Evolutionary conservation across 306 rosid genomes (phyloP).

Genomic region (Luffa acutangula): DNA sequence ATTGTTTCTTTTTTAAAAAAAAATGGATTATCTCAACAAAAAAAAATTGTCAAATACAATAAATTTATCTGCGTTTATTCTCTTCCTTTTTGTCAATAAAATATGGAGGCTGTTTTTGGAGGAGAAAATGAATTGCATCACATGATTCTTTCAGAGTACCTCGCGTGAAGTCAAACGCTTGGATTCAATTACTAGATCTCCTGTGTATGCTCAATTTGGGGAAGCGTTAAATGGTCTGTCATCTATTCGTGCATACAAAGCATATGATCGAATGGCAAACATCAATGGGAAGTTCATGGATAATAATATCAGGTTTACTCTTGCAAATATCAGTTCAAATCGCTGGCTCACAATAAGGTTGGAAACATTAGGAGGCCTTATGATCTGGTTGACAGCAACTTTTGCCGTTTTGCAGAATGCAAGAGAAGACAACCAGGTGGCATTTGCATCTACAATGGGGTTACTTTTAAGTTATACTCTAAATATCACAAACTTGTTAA

Average conservation of each 20-base stretch:
- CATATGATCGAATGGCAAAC: constrained; percentile 62
- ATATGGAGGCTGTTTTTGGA: neutral
- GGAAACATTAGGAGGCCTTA: constrained; percentile 75
- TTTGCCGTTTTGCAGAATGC: constrained; percentile 76
- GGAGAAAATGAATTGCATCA: neutral
- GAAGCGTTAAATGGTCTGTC: constrained; percentile 81
- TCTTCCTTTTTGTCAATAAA: neutral
- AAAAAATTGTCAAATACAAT: neutral
- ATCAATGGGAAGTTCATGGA: constrained; percentile 78
- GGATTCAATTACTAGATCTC: constrained; percentile 82
- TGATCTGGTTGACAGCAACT: constrained; percentile 81
- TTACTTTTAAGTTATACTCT: constrained; percentile 75
- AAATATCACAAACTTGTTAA: constrained; percentile 64
- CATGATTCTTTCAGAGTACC: constrained; percentile 40
- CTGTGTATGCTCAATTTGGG: constrained; percentile 87
- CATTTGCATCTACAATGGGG: constrained; percentile 79
- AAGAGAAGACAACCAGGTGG: constrained; percentile 35
- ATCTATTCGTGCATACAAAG: constrained; percentile 70
- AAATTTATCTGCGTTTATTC: neutral
- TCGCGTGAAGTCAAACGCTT: constrained; percentile 80
- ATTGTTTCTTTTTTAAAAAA: neutral
- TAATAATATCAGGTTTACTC: constrained; percentile 63
- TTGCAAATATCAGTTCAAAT: constrained; percentile 45
- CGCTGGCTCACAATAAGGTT: constrained; percentile 69
- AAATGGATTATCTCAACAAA: neutral